Base-by-base conservation (phyloP, 805 yeast species). In the Pichia deserticola region DNA sequence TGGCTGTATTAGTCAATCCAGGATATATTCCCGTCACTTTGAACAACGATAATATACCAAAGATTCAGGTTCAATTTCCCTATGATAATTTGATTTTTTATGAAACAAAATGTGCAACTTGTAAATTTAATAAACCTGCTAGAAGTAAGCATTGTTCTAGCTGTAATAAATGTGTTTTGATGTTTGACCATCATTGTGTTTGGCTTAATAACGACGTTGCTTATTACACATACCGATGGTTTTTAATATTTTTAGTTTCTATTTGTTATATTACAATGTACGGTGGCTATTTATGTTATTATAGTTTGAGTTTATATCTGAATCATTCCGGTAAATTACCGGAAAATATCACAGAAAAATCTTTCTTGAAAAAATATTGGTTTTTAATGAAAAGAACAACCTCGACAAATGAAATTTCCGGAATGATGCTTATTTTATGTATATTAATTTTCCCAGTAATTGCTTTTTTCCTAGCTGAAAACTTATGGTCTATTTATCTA, bases 121-220 rank as follows among this genome's bases (percentile, higher is more conserved):
- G 96, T 58, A 63, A 75, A 10, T 67, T 76, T 40, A 80, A 86
- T 81, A 71, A 90, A 53, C 79, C 86, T 12, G 89, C 95, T 1
- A 68, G 95, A 50, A 71, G 88, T 7, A 81, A 85, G 54, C 96
- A 88, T 64, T 88, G 96, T 60, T 71, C 81, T 1, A 70, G 70
- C 3, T 88, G 95, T 65, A 78, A 78, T 53, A 70, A 71, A 7
- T 88, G 96, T 59, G 70, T 86, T 20, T 63, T 77, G 10, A 57
- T 76, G 44, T 84, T 79, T 57, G 96, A 88, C 51, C 84, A 79
- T 58, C 84, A 79, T 59, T 79, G 84, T 56, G 56, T 72, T 9
- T 78, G 76, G 67, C 58, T 79, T 34, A 78, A 79, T 57, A 78
- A 77, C 57, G 80, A 82, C 57, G 70, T 79, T 45, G 84, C 82